Percentiles rank a stretch among this genome's conserved stretches.
These are phyloP conservation scores for Isabelozyma gotoi DNA, from an alignment of 805 yeast genomes.

Conservation along the genomic window DNA sequence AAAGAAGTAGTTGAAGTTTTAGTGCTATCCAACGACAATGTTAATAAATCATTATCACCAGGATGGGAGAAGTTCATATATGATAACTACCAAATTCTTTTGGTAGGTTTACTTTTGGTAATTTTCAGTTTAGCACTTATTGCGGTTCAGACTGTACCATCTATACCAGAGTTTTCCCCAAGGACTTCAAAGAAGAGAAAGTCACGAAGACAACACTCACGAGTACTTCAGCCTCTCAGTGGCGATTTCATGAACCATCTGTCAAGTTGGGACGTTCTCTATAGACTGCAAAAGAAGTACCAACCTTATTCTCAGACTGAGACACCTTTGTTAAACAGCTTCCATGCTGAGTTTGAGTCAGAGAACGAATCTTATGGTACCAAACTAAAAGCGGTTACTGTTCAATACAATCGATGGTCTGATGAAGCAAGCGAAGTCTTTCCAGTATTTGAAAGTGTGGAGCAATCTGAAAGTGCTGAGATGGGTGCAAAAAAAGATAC, in stretches of 20 bases:
- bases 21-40: no score
- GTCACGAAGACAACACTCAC: not conserved
- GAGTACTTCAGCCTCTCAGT: not conserved
- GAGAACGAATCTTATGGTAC: not conserved
- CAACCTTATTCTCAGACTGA: not conserved
- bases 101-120: no score
- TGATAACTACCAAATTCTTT: no score
- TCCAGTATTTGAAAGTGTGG: not conserved
- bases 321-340: not conserved
- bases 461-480: not conserved
- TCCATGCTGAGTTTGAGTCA: not conserved
- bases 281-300: not conserved
- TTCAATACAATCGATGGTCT: not conserved
- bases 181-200: not conserved
- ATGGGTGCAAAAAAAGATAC: no score
- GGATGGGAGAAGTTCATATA: no score
- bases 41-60: no score
- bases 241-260: not conserved
- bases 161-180: not conserved
- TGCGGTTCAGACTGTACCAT: not conserved
- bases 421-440: not conserved
- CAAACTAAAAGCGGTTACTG: not conserved
- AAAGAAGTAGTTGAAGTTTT: no score
- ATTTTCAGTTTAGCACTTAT: no score
- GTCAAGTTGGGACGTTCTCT: not conserved